Conservation (phyloP, 306 rosid species). For the Dicorynia guianensis region DNA sequence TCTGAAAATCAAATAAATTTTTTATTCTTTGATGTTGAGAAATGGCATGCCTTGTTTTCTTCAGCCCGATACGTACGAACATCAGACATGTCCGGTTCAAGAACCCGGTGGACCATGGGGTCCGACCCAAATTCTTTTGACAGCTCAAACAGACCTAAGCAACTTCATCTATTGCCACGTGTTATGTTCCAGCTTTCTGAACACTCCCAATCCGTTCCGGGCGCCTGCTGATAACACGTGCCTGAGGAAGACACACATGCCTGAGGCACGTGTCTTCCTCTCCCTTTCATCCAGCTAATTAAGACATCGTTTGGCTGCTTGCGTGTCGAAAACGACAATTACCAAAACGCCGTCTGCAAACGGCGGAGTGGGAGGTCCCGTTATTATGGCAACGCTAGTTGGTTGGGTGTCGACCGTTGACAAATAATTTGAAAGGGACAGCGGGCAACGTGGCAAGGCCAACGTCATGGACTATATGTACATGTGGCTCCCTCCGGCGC, state of each 20-base stretch:
- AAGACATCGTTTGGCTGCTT: slow-evolving; percentile 18
- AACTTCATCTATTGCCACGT: slow-evolving; percentile 14
- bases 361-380: background rate
- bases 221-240: background rate
- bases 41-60: no score
- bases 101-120: no score
- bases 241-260: no score
- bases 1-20: no score
- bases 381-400: background rate
- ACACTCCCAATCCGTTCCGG: background rate
- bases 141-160: background rate
- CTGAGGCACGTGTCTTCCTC: slow-evolving; percentile 4
- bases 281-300: no score
- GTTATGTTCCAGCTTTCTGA: slow-evolving; percentile 11
- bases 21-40: no score
- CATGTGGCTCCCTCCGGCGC: slow-evolving; percentile 12
- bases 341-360: background rate
- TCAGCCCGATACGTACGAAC: no score
- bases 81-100: no score
- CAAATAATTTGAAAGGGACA: background rate
- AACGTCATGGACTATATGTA: background rate
- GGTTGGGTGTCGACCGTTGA: slow-evolving; percentile 5
- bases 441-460: background rate
- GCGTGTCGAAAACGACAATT: slow-evolving; percentile 28
- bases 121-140: no score